Conservation (phyloP, 345 rosid genomes). For the Gossypium raimondii region DNA sequence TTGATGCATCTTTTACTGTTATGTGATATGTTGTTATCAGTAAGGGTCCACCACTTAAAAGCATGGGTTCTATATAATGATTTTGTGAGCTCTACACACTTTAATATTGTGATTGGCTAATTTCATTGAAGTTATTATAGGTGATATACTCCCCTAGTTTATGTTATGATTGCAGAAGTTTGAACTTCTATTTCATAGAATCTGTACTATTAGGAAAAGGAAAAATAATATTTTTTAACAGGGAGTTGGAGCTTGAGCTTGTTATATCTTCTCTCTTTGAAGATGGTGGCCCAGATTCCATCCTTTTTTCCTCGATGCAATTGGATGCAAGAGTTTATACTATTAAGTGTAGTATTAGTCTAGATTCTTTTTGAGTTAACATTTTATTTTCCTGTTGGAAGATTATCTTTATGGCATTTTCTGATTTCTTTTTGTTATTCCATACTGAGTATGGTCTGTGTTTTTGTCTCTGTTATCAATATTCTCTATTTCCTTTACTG, state of each 20-base stretch:
- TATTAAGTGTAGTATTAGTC: background rate
- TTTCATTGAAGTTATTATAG: background rate
- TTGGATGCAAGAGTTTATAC: background rate
- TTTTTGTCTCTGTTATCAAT: background rate
- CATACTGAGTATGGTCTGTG: background rate
- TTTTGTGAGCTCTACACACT: background rate
- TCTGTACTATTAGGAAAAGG: background rate
- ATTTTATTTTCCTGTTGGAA: background rate
- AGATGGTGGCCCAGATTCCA: background rate
- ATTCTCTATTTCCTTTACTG: slow-evolving; percentile 39
- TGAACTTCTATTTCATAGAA: background rate
- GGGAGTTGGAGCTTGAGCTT: background rate
- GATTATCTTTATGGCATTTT: background rate
- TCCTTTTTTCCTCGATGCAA: background rate
- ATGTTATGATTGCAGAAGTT: background rate
- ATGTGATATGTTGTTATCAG: background rate
- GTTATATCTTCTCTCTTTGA: background rate
- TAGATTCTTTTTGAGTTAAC: background rate
- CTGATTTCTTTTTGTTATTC: background rate
- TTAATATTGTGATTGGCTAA: background rate
- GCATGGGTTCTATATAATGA: background rate
- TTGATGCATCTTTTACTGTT: slow-evolving; percentile 2
- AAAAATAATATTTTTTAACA: background rate
- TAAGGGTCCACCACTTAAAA: background rate
- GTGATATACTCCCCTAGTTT: background rate